Conservation (phyloP, 106 monocot species). For the Ottelia alismoides region DNA sequence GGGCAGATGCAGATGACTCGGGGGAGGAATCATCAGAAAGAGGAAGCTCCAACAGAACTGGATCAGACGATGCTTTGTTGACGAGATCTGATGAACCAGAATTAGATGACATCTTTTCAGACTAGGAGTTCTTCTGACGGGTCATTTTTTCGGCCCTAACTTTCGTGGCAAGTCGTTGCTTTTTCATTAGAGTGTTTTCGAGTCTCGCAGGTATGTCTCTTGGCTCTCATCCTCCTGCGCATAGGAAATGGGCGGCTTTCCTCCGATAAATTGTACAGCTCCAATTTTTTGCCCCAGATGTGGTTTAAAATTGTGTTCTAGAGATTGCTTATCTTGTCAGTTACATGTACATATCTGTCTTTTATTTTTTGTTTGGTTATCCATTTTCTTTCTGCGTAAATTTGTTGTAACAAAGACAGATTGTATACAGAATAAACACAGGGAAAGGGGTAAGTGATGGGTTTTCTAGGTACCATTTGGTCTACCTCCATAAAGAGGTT, state of each 20-base stretch:
- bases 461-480: too few species aligned
- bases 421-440: too few species aligned
- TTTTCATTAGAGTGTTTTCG: background rate
- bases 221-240: background rate
- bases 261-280: background rate
- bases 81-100: conserved; percentile 37
- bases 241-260: too few species aligned
- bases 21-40: conserved; percentile 19
- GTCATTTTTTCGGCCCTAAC: background rate
- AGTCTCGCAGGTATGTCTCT: background rate
- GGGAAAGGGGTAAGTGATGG: too few species aligned
- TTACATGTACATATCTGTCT: too few species aligned
- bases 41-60: conserved; percentile 8
- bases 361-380: too few species aligned
- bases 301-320: too few species aligned
- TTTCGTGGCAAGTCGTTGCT: background rate
- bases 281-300: background rate
- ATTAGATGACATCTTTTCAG: conserved; percentile 56
- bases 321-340: too few species aligned
- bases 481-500: too few species aligned
- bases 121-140: conserved; percentile 3
- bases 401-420: too few species aligned
- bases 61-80: conserved; percentile 19
- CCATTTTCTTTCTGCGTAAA: too few species aligned
- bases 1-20: conserved; percentile 39